Percentiles rank a stretch among this genome's conserved stretches.
These are phyloP conservation scores for Starmerella bacillaris DNA, from an alignment of 805 yeast genomes.

Conservation along the genomic window DNA sequence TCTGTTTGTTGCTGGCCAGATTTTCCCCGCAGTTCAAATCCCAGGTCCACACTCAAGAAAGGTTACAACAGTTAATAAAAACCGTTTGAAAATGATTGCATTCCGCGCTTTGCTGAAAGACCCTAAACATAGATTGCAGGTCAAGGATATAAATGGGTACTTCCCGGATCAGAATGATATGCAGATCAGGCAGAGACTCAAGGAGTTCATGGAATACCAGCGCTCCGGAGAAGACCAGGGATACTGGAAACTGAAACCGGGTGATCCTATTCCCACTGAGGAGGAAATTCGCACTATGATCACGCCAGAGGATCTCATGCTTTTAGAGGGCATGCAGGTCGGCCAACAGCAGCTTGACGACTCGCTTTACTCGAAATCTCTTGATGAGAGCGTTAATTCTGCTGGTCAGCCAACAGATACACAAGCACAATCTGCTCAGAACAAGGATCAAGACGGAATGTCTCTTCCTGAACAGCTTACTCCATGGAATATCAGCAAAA, in stretches of 20 bases:
- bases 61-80: conserved; percentile 82
- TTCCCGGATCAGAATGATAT: conserved; percentile 95
- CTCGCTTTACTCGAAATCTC: conserved; percentile 32
- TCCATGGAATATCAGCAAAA: conserved; percentile 86
- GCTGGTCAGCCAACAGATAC: conserved; percentile 1
- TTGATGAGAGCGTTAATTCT: conserved; percentile 26
- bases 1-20: conserved; percentile 76
- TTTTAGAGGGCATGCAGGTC: conserved; percentile 79
- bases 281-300: conserved; percentile 69
- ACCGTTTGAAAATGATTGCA: conserved; percentile 83
- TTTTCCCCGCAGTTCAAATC: conserved; percentile 79
- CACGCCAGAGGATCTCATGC: conserved; percentile 74
- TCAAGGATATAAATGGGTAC: conserved; percentile 74
- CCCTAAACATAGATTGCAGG: conserved; percentile 56
- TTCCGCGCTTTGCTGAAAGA: conserved; percentile 66
- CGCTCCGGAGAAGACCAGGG: conserved; percentile 89
- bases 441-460: conserved; percentile 27
- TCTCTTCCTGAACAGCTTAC: conserved; percentile 70
- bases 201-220: conserved; percentile 96
- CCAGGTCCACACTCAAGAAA: conserved; percentile 97
- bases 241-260: conserved; percentile 69
- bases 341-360: conserved; percentile 79
- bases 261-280: conserved; percentile 50
- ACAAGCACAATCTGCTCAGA: neutral
- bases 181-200: conserved; percentile 87